Evolutionary conservation across 164 flowering plant genomes (phyloP).

Genomic region (Hamamelis virginiana): DNA sequence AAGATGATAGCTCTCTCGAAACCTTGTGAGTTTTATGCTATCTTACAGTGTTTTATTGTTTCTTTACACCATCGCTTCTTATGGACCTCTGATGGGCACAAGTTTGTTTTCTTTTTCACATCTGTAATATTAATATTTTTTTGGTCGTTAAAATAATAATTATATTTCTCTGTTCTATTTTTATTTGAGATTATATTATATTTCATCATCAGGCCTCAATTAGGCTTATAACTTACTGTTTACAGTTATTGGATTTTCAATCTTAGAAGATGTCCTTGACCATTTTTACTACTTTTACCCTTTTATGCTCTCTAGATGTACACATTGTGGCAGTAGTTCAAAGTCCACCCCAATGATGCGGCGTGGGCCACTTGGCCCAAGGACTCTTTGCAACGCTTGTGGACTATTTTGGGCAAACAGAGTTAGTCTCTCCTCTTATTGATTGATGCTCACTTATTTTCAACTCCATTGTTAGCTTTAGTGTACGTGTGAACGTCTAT

Average conservation of each 20-base stretch:
- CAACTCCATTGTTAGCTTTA: neutral
- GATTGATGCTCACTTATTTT: neutral
- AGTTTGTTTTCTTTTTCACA: too few species aligned
- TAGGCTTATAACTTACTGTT: neutral
- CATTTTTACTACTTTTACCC: neutral
- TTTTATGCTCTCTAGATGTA: constrained; percentile 32
- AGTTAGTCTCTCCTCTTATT: constrained; percentile 26
- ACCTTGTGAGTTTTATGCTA: constrained; percentile 33
- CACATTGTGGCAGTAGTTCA: constrained; percentile 61
- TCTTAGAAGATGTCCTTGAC: neutral
- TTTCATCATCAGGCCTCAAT: neutral
- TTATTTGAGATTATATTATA: neutral
- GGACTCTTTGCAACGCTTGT: constrained; percentile 72
- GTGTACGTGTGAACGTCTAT: neutral
- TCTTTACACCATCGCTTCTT: neutral
- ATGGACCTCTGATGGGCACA: neutral
- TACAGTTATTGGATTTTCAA: neutral
- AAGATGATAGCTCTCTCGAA: constrained; percentile 34
- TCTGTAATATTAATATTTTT: too few species aligned
- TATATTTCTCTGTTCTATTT: neutral
- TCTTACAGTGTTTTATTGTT: neutral
- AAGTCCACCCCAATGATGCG: constrained; percentile 76
- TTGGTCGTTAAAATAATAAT: neutral
- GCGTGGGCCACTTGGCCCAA: constrained; percentile 66
- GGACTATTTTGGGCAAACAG: constrained; percentile 71